These are phyloP conservation scores for Russula abietina DNA, from an alignment of 768 basidiomycete species.

Conservation along the genomic window DNA sequence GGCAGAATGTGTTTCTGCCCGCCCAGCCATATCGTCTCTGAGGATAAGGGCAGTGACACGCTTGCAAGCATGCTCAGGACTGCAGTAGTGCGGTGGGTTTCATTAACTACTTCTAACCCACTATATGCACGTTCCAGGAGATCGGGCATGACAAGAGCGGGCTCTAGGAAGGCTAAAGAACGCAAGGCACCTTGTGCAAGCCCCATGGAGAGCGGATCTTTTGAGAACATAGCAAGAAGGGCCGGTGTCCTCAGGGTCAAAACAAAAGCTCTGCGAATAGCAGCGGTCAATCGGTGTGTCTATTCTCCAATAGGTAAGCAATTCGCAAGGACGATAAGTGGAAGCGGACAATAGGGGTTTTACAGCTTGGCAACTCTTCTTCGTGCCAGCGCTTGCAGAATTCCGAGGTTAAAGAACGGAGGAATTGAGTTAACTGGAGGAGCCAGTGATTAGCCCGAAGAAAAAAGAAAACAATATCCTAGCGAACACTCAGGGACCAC, in stretches of 20 bases:
- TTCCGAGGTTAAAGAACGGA: constrained; percentile 67
- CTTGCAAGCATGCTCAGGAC: constrained; percentile 79
- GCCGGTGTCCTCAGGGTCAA: constrained; percentile 77
- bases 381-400: constrained; percentile 76
- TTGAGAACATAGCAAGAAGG: constrained; percentile 86
- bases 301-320: constrained; percentile 28
- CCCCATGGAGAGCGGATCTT: constrained; percentile 73
- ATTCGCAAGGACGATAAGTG: constrained; percentile 2
- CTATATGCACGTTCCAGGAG: constrained; percentile 86
- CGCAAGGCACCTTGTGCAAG: constrained; percentile 77
- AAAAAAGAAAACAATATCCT: not conserved
- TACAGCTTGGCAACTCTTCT: constrained; percentile 70
- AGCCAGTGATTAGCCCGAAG: constrained; percentile 1
- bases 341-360: constrained; percentile 61
- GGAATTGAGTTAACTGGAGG: constrained; percentile 55
- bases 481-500: constrained; percentile 62
- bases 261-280: constrained; percentile 80
- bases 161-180: constrained; percentile 72
- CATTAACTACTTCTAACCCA: constrained; percentile 88
- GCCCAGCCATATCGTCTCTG: constrained; percentile 71
- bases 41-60: constrained; percentile 68
- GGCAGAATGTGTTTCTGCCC: constrained; percentile 88
- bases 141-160: constrained; percentile 81
- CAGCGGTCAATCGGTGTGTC: constrained; percentile 72
- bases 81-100: constrained; percentile 92